A percentile compares a stretch with the other conserved stretches of the same genome.
Evolutionary conservation across 2,329 filamentous ascomycete genomes (phyloP).

Genomic region (Zymoseptoria pseudotritici): DNA sequence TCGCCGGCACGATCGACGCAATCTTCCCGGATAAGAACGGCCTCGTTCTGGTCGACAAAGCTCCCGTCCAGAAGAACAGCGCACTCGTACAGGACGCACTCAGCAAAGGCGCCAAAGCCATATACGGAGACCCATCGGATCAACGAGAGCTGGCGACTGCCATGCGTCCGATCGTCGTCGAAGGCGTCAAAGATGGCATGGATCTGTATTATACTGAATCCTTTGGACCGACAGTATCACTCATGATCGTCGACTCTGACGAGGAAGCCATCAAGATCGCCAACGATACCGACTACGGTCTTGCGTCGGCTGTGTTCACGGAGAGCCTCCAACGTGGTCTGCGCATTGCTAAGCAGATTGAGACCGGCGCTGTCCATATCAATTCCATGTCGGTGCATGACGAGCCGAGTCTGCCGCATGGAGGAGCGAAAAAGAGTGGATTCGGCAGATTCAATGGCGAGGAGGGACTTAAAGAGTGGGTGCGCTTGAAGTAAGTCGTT

Average conservation of each 20-base stretch:
- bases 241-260: slow-evolving; percentile 57
- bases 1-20: slow-evolving; percentile 41
- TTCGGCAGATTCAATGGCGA: slow-evolving; percentile 41
- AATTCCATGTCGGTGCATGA: slow-evolving; percentile 44
- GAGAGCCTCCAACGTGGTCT: slow-evolving; percentile 48
- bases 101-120: slow-evolving; percentile 48
- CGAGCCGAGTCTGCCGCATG: slow-evolving; percentile 39
- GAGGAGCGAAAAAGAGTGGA: slow-evolving; percentile 41
- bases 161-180: slow-evolving; percentile 60
- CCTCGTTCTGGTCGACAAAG: slow-evolving; percentile 35
- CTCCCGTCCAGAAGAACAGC: slow-evolving; percentile 45
- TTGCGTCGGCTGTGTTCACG: slow-evolving; percentile 64
- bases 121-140: slow-evolving; percentile 40
- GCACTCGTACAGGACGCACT: slow-evolving; percentile 50
- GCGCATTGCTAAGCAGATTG: slow-evolving; percentile 35
- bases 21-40: slow-evolving; percentile 38
- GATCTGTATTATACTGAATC: slow-evolving; percentile 65
- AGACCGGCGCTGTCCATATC: slow-evolving; percentile 53
- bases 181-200: slow-evolving; percentile 60
- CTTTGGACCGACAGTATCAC: slow-evolving; percentile 65
- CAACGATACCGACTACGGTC: slow-evolving; percentile 74
- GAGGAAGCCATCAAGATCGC: slow-evolving; percentile 65
- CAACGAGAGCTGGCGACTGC: slow-evolving; percentile 19
- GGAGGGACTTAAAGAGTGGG: slow-evolving; percentile 41
- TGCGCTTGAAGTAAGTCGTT: slow-evolving; percentile 26